Evolutionary conservation across 805 yeast species (phyloP).

Genomic region (Candida chauliodis): DNA sequence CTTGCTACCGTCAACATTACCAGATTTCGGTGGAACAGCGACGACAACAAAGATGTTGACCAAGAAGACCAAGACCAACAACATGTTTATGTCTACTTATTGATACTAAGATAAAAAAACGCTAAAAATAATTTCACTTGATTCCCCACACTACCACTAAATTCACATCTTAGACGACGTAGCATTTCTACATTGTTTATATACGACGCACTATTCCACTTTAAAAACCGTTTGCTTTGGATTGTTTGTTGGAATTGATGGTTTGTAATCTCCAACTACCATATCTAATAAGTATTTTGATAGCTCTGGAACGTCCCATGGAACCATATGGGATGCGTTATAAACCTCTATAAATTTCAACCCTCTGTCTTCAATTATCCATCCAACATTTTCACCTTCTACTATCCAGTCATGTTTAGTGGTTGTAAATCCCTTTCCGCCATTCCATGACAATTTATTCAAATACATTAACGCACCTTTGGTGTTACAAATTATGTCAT

Average conservation of each 20-base stretch:
- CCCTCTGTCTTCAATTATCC: conserved; percentile 53
- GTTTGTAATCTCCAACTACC: conserved; percentile 24
- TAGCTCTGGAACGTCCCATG: conserved; percentile 69
- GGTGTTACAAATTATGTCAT: conserved; percentile 85
- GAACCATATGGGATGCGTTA: conserved; percentile 92
- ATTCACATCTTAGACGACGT: no score
- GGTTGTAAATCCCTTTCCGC: conserved; percentile 46
- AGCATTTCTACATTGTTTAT: no score
- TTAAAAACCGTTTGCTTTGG: neutral
- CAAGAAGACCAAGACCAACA: neutral
- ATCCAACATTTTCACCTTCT: conserved; percentile 36
- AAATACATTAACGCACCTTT: conserved; percentile 70
- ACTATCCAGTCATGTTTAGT: conserved; percentile 41
- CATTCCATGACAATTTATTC: conserved; percentile 61
- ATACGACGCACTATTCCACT: no score
- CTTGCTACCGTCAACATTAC: conserved; percentile 10
- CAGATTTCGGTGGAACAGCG: conserved; percentile 13
- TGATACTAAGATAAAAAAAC: no score
- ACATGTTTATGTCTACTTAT: conserved; percentile 2
- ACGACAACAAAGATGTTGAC: neutral
- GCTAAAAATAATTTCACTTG: no score
- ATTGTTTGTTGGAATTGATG: conserved; percentile 7
- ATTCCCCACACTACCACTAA: no score
- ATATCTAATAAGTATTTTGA: conserved; percentile 71
- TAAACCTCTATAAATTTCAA: conserved; percentile 70